Evolutionary conservation across 1,284 basidiomycete genomes (phyloP), one percentile per base, ranked within the genome.

Genomic region (Earliella scabrosa): DNA sequence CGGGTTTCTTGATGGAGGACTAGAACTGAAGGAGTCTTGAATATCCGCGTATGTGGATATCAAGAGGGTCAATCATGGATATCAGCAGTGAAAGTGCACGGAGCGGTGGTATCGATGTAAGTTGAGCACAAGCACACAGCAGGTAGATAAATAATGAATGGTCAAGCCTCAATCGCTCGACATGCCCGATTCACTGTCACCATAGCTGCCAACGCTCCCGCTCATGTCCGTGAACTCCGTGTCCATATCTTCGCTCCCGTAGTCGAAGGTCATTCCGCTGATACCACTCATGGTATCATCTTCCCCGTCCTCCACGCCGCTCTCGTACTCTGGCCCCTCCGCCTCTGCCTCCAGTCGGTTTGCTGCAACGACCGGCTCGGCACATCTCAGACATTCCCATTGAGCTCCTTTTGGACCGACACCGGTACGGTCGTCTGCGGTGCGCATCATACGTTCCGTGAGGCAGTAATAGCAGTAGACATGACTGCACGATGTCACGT

Each of bases 381-480:
- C 80, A 68, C 94, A 97, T 43, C 93, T 78, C 54, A 95, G 71
- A 71, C 94, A 97, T 60, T 85, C 82, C 94, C 94, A 96, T 16
- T 68, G 63, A 7, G 58, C 63, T n/a, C 69, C 69, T 14, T 65
- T 69, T 2, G 65, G 61, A 0, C 80, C 81, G 21, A 66, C 67
- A 20, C 78, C 80, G 13, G 81, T 79, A 18, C 78, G 82, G 45
- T 90, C 88, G 54, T 90, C 88, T 6, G 83, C 83, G 0, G 81
- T 79, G 31, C 83, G 86, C 64, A 92, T 80, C 76, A 97, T 84
- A 54, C 87, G 85, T 65, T 92, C 90, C 11, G 91, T 83, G 29
- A 96, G 78, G 71, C 94, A 97, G 65, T 89, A 86, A 71, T 96
- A 97, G 72, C 94, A 96, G 74, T 93, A 97, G 10, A 82, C 71